These are phyloP conservation scores for Austroboletus novae-zelandiae DNA, from an alignment of 1,284 basidiomycete genomes.

Conservation along the genomic window DNA sequence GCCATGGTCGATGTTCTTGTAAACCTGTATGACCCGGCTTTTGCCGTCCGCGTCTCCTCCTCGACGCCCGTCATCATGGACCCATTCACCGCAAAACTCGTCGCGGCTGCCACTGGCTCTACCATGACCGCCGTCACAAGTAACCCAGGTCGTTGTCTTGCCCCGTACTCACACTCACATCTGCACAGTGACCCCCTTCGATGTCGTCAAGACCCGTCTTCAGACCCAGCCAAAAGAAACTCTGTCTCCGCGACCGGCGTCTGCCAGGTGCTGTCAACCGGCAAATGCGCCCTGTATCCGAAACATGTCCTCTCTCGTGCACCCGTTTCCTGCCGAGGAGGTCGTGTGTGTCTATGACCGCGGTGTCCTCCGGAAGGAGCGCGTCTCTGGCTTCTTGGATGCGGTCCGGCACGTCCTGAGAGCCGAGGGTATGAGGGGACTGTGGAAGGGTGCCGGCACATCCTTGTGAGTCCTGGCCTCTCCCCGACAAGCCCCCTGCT, in stretches of 20 bases:
- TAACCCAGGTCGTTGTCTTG: constrained; percentile 30
- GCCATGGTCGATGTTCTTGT: constrained; percentile 18
- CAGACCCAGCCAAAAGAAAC: constrained; percentile 72
- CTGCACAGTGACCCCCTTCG: constrained; percentile 85
- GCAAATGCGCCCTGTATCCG: constrained; percentile 60
- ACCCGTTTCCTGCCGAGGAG: constrained; percentile 50
- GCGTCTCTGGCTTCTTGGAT: constrained; percentile 78
- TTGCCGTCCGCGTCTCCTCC: constrained; percentile 19
- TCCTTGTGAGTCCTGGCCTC: constrained; percentile 61
- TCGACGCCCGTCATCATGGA: constrained; percentile 51
- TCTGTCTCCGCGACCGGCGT: constrained; percentile 49
- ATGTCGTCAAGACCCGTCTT: constrained; percentile 90
- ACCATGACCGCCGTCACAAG: constrained; percentile 82
- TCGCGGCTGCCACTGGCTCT: constrained; percentile 80
- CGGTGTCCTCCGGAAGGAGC: constrained; percentile 65
- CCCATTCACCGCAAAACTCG: constrained; percentile 72
- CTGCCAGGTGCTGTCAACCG: constrained; percentile 69
- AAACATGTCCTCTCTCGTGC: constrained; percentile 70
- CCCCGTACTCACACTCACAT: constrained; percentile 4
- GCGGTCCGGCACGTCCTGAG: constrained; percentile 76
- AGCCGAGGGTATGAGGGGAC: constrained; percentile 73
- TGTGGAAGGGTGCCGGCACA: constrained; percentile 91
- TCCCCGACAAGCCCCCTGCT: constrained; percentile 12
- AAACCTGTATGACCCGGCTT: constrained; percentile 13
- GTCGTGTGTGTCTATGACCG: constrained; percentile 77